Base-by-base conservation (phyloP, 352 stramenopile species). In the Thalassiosira livingstoniorum region DNA sequence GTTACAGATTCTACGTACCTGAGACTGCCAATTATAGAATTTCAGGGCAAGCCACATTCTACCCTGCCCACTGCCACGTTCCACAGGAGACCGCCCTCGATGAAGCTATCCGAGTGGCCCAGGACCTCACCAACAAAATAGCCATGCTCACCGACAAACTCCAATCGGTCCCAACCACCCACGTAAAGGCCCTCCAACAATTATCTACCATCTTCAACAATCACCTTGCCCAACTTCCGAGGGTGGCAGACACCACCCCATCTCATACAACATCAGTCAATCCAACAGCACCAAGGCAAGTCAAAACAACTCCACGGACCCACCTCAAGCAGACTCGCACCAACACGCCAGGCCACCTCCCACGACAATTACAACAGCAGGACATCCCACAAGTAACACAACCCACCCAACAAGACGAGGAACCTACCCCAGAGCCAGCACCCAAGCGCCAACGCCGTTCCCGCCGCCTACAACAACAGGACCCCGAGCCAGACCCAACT, bases 1-100 rank as follows among this genome's bases (percentile, higher is more conserved):
- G n/a, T n/a, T n/a, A n/a, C n/a, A n/a, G n/a, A n/a, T 23, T 85
- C 15, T 47, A 18, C 39, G 39, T 47, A 47, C 7, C 15, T 7
- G 39, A 47, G 15, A 63, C 62, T 71, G 54, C 39, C 7, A 5
- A 5, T 27, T 72, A 4, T 67, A 27, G 29, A 66, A 67, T 58
- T 60, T 29, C 4, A 34, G 63, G 34, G 67, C 51, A 3, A 18
- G 31, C 5, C 1, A 58, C 2, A 61, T 47, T 47, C 39, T 47
- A 18, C 39, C 15, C 39, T n/a, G n/a, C n/a, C n/a, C n/a, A n/a
- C n/a, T n/a, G n/a, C n/a, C n/a, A 47, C 39, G 15, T 47, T 15
- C 39, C 39, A 47, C 7, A 47, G 15, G 39, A 47, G 15, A 18
- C 39, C 7, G 7, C 39, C 7, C 39, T 18, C 7, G 7, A 47